Conservation (phyloP, 78 protist species). For the Planoprotostelium fungivorum region DNA sequence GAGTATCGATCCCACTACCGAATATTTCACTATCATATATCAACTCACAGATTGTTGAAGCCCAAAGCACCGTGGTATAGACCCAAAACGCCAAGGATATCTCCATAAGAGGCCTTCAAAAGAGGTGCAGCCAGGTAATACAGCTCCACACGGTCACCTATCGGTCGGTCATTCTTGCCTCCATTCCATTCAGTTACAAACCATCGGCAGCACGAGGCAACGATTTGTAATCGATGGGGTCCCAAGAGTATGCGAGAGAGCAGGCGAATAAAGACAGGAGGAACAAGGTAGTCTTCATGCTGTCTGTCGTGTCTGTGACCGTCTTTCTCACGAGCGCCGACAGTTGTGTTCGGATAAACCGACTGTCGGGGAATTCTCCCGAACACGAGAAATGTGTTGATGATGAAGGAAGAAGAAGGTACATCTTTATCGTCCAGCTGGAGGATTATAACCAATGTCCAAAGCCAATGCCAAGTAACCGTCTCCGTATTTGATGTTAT, state of each 20-base stretch:
- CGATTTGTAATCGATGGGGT: not conserved
- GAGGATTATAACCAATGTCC: not conserved
- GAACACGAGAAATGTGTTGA: too few relatives aligned
- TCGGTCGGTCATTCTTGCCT: not conserved
- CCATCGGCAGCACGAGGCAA: not conserved
- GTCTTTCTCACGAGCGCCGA: too few relatives aligned
- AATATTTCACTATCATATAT: not conserved
- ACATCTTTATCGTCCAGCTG: too few relatives aligned
- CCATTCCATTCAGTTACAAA: not conserved
- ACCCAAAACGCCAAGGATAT: not conserved
- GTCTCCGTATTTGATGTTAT: not conserved
- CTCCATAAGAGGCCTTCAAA: not conserved
- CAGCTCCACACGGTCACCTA: not conserved
- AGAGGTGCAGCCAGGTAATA: not conserved
- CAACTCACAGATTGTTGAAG: not conserved
- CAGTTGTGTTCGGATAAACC: too few relatives aligned
- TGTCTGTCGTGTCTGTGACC: too few relatives aligned
- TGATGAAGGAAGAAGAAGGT: too few relatives aligned
- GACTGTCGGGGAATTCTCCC: too few relatives aligned
- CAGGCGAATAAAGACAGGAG: too few relatives aligned
- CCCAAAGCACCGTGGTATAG: not conserved
- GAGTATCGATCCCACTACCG: too few relatives aligned
- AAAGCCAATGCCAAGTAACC: not conserved
- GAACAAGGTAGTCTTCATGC: too few relatives aligned
- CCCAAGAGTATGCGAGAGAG: not conserved